Base-by-base conservation (phyloP, 2,329 filamentous ascomycete genomes). In the Colletotrichum scovillei region DNA sequence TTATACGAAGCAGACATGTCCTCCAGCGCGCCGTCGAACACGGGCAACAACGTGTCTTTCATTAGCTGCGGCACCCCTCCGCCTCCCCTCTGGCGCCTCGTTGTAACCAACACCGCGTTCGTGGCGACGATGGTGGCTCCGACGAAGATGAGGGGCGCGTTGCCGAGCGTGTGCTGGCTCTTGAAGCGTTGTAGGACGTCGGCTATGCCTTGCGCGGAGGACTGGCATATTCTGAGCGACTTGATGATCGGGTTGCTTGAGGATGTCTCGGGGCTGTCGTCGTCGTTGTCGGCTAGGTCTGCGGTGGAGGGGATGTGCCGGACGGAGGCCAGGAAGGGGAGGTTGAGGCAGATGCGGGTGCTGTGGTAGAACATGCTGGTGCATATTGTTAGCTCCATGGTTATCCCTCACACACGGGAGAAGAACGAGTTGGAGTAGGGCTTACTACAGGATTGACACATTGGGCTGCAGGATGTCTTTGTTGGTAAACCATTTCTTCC, bases 401-500 rank as follows among this genome's bases (percentile, higher is more conserved):
- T 26, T 26, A 26, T 26, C 24, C 24, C 24, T 26, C 3, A 26
- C 24, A 26, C 24, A 26, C 24, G 24, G 24, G 2, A 26, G 24
- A 26, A 26, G 24, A 26, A 26, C 24, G 24, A 26, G 24, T 28
- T 28, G 26, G 26, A 28, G 26, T 8, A n/a, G 42, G 16, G 19
- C 69, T n/a, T 52, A 72, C 69, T 72, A 64, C 7, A 72, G 22
- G 9, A 67, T 63, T 5, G 64, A 49, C 49, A 68, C 38, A 7
- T 38, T 30, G n/a, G 65, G 57, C n/a, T 72, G 64, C 14, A 72
- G 52, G 8, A 68, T 28, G 28, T 72, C 64, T n/a, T 72, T 68
- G 2, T 68, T 72, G 5, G 69, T 72, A 5, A 22, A 53, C 69
- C 69, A 72, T 9, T 68, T 68, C 57, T 68, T 72, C 69, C 69